Conservation (phyloP, 2,329 filamentous ascomycete genomes). For the Aspergillus sp. region DNA sequence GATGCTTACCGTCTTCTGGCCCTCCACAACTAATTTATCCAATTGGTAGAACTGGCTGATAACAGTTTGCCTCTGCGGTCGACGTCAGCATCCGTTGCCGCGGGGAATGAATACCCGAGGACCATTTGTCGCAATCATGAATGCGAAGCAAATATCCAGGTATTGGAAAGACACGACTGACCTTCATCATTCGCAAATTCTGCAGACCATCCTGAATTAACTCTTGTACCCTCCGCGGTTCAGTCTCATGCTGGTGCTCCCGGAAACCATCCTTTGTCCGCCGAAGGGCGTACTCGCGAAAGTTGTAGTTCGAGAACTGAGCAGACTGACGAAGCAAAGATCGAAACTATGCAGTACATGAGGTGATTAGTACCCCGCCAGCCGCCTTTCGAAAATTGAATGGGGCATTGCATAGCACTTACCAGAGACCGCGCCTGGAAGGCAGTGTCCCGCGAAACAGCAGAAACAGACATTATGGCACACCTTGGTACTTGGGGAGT, state of each 20-base stretch:
- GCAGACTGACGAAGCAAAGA: slow-evolving; percentile 81
- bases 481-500: not conserved
- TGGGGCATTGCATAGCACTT: slow-evolving; percentile 19
- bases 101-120: not conserved
- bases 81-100: slow-evolving; percentile 33
- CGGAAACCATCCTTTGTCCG: slow-evolving; percentile 88
- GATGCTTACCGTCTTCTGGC: slow-evolving; percentile 68
- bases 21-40: slow-evolving; percentile 88
- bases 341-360: slow-evolving; percentile 68
- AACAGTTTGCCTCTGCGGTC: slow-evolving; percentile 82
- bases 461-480: slow-evolving; percentile 44
- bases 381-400: not conserved
- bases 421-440: slow-evolving; percentile 51
- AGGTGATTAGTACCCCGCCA: not conserved
- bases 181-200: slow-evolving; percentile 88
- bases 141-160: not conserved
- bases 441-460: slow-evolving; percentile 42
- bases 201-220: slow-evolving; percentile 84
- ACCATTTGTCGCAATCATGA: not conserved
- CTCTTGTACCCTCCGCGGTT: slow-evolving; percentile 78
- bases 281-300: slow-evolving; percentile 92
- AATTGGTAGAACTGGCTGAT: slow-evolving; percentile 94
- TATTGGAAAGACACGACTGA: not conserved
- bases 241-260: slow-evolving; percentile 71
- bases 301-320: slow-evolving; percentile 94